Evolutionary conservation across 2,329 filamentous ascomycete species (phyloP).

Genomic region (Massarina eburnea): DNA sequence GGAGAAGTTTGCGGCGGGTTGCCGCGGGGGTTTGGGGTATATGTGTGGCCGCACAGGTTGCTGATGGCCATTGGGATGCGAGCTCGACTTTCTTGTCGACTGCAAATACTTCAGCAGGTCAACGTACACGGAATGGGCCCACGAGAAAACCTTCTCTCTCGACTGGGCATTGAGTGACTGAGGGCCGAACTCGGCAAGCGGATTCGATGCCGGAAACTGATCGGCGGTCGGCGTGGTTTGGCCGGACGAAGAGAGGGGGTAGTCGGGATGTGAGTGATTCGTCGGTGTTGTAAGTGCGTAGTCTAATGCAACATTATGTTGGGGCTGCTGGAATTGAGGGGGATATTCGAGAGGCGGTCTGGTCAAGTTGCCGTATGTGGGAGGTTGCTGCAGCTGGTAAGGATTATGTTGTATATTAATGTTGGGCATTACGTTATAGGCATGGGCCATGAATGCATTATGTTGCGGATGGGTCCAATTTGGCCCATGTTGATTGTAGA

Average conservation of each 20-base stretch:
- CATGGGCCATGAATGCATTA: conserved; percentile 27
- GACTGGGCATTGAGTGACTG: conserved; percentile 47
- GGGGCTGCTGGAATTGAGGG: conserved; percentile 25
- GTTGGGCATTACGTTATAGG: conserved; percentile 27
- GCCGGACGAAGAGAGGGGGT: conserved; percentile 25
- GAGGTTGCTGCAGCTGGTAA: conserved; percentile 28
- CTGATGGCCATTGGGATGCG: conserved; percentile 45
- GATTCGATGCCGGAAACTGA: conserved; percentile 16
- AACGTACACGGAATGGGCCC: conserved; percentile 51
- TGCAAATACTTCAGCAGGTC: conserved; percentile 53
- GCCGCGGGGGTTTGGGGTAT: conserved; percentile 63
- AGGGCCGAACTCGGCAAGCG: conserved; percentile 42
- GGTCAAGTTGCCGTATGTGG: conserved; percentile 23
- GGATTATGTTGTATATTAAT: conserved; percentile 29
- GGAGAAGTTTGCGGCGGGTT: conserved; percentile 56
- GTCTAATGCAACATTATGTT: conserved; percentile 26
- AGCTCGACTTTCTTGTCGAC: conserved; percentile 45
- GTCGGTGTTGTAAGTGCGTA: conserved; percentile 23
- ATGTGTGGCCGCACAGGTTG: conserved; percentile 56
- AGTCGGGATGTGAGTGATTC: conserved; percentile 26
- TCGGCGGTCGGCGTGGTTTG: conserved; percentile 32
- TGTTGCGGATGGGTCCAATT: conserved; percentile 37
- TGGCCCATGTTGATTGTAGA: conserved; percentile 29
- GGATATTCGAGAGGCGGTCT: conserved; percentile 27
- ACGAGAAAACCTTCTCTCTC: conserved; percentile 49